phyloP scores from a whole-genome alignment of 352 stramenopile genomes.

The Albugo candida region DNA sequence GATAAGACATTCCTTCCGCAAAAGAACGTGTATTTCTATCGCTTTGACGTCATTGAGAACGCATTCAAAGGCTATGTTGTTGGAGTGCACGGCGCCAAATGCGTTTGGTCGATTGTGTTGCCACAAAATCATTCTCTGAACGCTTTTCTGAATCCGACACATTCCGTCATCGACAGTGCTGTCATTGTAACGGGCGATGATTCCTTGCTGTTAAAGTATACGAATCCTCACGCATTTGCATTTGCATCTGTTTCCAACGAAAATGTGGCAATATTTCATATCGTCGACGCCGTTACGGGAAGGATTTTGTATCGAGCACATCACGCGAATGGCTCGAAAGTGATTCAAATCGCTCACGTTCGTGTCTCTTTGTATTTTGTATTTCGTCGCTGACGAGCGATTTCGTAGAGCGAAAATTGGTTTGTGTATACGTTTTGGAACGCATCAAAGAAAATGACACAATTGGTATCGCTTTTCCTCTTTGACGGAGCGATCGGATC shows the following conservation, averaged over 20 bases:
- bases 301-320: conserved; percentile 83
- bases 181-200: conserved; percentile 86
- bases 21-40: conserved; percentile 66
- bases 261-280: conserved; percentile 61
- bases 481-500: conserved; percentile 93
- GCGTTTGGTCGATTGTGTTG: conserved; percentile 53
- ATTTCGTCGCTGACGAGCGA: background rate
- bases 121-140: conserved; percentile 32
- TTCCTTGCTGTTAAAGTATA: conserved; percentile 93
- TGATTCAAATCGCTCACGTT: conserved; percentile 54
- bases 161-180: conserved; percentile 47
- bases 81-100: conserved; percentile 21
- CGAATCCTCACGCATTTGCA: conserved; percentile 92
- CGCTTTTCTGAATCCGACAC: conserved; percentile 33
- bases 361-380: background rate
- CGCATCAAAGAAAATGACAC: conserved; percentile 63
- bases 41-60: conserved; percentile 25
- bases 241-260: conserved; percentile 71
- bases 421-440: conserved; percentile 95
- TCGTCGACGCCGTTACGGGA: conserved; percentile 90
- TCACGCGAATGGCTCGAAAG: conserved; percentile 53
- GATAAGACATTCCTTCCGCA: no score
- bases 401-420: conserved; percentile 90
- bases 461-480: conserved; percentile 72
- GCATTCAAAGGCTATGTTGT: conserved; percentile 39